A percentile compares a stretch with the other conserved stretches of the same genome.
Evolutionary conservation across 164 flowering plant genomes (phyloP).

Genomic region (Piper longum): DNA sequence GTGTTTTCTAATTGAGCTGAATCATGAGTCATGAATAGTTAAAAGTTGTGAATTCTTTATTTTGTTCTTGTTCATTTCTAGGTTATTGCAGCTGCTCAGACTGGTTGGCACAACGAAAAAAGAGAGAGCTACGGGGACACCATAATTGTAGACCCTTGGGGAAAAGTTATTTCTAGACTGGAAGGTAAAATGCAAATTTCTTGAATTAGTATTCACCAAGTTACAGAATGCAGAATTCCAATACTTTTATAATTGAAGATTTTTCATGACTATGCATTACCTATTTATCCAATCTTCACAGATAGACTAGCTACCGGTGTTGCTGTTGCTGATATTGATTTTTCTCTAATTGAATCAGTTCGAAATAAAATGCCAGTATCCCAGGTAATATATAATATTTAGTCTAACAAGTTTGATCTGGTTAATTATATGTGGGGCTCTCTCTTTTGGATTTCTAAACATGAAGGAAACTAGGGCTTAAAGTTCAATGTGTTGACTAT

Average conservation of each 20-base stretch:
- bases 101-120: constrained; percentile 72
- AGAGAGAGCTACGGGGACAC: constrained; percentile 90
- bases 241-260: not conserved
- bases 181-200: constrained; percentile 35
- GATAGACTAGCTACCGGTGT: constrained; percentile 72
- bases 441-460: not conserved
- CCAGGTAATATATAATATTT: constrained; percentile 26
- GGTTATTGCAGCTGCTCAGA: constrained; percentile 87
- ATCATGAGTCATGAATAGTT: too few species aligned
- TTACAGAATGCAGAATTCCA: not conserved
- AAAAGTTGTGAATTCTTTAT: not conserved
- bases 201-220: not conserved
- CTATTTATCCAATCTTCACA: constrained; percentile 14
- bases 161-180: constrained; percentile 54
- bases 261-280: not conserved
- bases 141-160: constrained; percentile 92
- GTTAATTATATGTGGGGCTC: not conserved
- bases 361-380: constrained; percentile 70
- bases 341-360: constrained; percentile 54
- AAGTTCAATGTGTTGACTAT: not conserved
- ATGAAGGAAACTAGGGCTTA: not conserved
- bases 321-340: constrained; percentile 76
- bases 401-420: not conserved
- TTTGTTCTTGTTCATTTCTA: constrained; percentile 3
- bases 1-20: too few species aligned